Conservation (phyloP, 345 rosid species). For the Aquilaria yunnanensis region DNA sequence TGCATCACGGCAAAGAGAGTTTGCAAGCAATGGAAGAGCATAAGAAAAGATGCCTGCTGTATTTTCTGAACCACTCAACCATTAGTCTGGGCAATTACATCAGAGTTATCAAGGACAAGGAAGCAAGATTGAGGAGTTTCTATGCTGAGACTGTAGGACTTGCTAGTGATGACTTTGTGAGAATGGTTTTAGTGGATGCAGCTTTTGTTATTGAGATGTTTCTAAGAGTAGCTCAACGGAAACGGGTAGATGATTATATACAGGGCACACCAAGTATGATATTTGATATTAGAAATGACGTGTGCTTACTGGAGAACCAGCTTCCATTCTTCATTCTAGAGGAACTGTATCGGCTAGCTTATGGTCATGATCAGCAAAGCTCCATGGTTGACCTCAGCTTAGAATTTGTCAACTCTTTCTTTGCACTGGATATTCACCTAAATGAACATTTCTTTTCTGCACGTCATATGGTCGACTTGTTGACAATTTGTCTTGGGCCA, state of each 20-base stretch:
- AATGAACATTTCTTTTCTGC: no score
- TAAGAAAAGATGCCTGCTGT: constrained; percentile 12
- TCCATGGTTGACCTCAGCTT: no score
- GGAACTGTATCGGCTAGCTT: neutral
- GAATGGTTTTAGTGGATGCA: constrained; percentile 19
- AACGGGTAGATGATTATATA: neutral
- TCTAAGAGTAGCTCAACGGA: neutral
- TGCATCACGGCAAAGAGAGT: constrained; percentile 10
- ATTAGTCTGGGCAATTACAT: constrained; percentile 1
- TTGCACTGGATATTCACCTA: no score
- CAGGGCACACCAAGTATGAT: constrained; percentile 14
- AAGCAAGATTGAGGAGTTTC: constrained; percentile 11
- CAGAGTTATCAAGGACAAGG: neutral
- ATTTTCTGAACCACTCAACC: constrained; percentile 8
- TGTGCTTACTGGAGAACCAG: constrained; percentile 31
- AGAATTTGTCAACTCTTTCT: no score
- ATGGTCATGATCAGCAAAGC: neutral
- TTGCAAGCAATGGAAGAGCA: constrained; percentile 10
- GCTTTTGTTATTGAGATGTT: constrained; percentile 17
- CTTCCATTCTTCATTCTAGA: constrained; percentile 19
- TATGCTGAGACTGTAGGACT: constrained; percentile 17
- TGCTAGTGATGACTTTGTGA: constrained; percentile 3
- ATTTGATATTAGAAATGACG: constrained; percentile 15
- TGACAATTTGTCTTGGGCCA: no score
- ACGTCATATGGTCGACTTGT: no score